phyloP scores from a whole-genome alignment of 2,329 filamentous ascomycete genomes.

The Lomentospora prolificans region DNA sequence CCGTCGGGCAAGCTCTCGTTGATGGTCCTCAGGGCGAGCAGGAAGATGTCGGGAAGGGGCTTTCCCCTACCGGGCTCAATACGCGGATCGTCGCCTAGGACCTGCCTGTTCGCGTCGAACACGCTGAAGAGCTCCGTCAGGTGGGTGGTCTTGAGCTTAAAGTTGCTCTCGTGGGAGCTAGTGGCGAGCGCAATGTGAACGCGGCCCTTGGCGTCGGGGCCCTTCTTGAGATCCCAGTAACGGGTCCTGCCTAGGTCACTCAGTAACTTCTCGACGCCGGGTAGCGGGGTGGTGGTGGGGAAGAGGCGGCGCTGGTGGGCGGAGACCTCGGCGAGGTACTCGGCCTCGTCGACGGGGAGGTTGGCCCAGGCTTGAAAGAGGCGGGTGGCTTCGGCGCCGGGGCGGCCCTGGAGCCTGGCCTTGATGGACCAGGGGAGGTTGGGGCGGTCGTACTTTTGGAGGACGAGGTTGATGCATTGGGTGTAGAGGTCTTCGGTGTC shows the following conservation, averaged over 20 bases:
- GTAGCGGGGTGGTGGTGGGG: constrained; percentile 62
- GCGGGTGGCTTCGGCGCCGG: constrained; percentile 40
- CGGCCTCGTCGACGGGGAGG: constrained; percentile 62
- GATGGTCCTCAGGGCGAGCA: constrained; percentile 74
- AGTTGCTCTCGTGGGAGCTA: constrained; percentile 63
- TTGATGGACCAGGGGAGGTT: constrained; percentile 88
- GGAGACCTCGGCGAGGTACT: constrained; percentile 52
- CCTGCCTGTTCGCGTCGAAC: constrained; percentile 61
- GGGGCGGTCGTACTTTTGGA: constrained; percentile 64
- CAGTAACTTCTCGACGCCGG: constrained; percentile 66
- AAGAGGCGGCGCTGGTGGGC: constrained; percentile 65
- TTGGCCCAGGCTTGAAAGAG: constrained; percentile 71
- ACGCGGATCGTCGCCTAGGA: constrained; percentile 77
- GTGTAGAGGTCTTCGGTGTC: constrained; percentile 91
- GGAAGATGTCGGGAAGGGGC: constrained; percentile 88
- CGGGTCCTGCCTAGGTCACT: constrained; percentile 43
- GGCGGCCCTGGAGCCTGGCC: constrained; percentile 63
- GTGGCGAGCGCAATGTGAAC: constrained; percentile 83
- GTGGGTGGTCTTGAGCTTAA: constrained; percentile 63
- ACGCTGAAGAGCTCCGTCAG: constrained; percentile 48
- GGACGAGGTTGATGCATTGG: constrained; percentile 68
- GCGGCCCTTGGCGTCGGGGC: constrained; percentile 19
- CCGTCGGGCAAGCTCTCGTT: constrained; percentile 61
- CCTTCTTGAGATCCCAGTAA: constrained; percentile 32
- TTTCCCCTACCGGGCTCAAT: constrained; percentile 78